Evolutionary conservation across 2,329 filamentous ascomycete genomes (phyloP), one percentile per base, ranked within the genome.

Genomic region (Ustulina deusta): DNA sequence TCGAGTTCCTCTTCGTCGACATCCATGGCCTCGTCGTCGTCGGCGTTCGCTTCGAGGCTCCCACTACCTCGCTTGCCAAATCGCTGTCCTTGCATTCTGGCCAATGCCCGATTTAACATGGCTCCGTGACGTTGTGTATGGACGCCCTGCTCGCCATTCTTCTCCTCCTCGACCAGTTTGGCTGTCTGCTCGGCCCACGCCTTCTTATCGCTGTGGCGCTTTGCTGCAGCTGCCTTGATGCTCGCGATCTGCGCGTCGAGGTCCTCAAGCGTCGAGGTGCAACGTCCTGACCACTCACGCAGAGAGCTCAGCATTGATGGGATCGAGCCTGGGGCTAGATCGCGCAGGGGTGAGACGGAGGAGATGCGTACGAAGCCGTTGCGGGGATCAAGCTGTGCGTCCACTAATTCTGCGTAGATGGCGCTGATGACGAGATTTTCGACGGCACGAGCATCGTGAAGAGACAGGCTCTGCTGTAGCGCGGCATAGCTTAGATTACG

Each of bases 391-490:
- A 99, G 90, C 46, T 93, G 94, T 6, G 91, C 95, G 44, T 88
- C 86, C 56, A 99, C 82, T 1, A 99, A 87, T 46, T 91, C 92
- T 6, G 91, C 89, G 82, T 97, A 98, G 77, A 97, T 91, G 74
- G 94, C 92, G 42, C 90, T 89, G 73, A 95, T 96, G 73, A 98
- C 89, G 68, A 97, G 88, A 72, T 91, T 88, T 83, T 99, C 96
- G 62, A 99, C 89, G 51, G 92, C 89, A 48, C 91, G 86, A 27
- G 87, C 78, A 38, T 87, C 88, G 34, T 86, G 76, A 17, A 98
- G 89, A 62, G 86, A 88, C 51, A 99, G 89, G 0, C 86, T 84
- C 6, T 78, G 72, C 74, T 90, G 88, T 25, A 98, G 88, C 36
- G 87, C 83, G 22, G 83, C 77, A 81, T 99, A 99, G 59, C 87